Conservation (phyloP, 108 stramenopile species). For the Fragilaria crotonensis region DNA sequence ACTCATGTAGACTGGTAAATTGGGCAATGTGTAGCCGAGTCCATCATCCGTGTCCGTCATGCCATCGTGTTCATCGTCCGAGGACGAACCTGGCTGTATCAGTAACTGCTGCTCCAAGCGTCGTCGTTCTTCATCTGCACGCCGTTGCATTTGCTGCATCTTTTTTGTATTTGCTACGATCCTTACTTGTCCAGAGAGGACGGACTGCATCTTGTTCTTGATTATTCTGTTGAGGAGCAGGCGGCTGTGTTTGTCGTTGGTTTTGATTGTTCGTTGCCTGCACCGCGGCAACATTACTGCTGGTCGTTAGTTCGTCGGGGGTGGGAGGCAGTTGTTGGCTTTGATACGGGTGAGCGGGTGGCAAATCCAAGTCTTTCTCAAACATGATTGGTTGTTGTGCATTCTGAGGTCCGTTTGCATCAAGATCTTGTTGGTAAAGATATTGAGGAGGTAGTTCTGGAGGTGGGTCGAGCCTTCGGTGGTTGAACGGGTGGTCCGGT, state of each 20-base stretch:
- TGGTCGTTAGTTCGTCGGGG: no score
- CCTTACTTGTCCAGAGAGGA: slow-evolving; percentile 76
- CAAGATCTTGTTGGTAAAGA: no score
- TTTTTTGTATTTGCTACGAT: slow-evolving; percentile 68
- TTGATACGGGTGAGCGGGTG: no score
- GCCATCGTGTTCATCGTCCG: slow-evolving; percentile 51
- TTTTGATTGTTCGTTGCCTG: neutral
- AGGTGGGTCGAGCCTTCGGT: no score
- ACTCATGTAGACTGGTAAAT: slow-evolving; percentile 77
- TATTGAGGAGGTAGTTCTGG: no score
- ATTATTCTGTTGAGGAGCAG: slow-evolving; percentile 5
- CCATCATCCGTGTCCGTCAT: slow-evolving; percentile 53
- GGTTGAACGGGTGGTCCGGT: no score
- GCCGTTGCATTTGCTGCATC: slow-evolving; percentile 15
- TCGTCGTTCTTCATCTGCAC: slow-evolving; percentile 25
- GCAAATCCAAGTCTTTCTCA: no score
- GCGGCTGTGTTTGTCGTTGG: slow-evolving; percentile 4
- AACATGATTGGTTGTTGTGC: no score
- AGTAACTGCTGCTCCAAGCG: slow-evolving; percentile 22
- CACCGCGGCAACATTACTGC: no score
- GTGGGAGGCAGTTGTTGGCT: no score
- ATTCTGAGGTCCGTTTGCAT: no score
- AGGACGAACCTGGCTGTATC: slow-evolving; percentile 8
- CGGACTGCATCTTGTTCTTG: slow-evolving; percentile 6
- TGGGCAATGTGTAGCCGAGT: slow-evolving; percentile 71